A percentile compares a stretch with the other conserved stretches of the same genome.
Conservation (phyloP, 345 rosid species). For the Rhodamnia rubescens region DNA sequence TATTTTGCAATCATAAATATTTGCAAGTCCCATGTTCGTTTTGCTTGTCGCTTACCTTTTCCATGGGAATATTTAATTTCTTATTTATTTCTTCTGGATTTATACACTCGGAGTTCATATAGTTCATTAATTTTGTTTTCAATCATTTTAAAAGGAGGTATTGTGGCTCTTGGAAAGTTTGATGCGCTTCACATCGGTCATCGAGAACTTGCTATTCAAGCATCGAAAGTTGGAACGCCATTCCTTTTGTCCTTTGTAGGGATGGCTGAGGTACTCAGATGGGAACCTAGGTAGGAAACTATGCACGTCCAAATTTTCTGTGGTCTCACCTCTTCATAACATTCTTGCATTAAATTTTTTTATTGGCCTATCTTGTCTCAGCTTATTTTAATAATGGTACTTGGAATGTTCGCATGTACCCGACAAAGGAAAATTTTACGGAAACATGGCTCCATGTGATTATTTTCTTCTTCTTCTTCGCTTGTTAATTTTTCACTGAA, state of each 20-base stretch:
- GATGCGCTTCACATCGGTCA: conserved; percentile 93
- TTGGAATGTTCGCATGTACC: neutral
- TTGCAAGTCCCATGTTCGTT: neutral
- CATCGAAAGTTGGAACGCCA: conserved; percentile 79
- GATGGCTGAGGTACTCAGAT: conserved; percentile 88
- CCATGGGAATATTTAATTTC: neutral
- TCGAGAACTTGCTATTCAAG: conserved; percentile 88
- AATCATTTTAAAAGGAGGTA: conserved; percentile 45
- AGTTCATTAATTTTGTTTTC: neutral
- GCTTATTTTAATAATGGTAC: neutral
- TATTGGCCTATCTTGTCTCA: neutral
- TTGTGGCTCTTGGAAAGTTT: conserved; percentile 94
- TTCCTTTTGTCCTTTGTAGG: conserved; percentile 78
- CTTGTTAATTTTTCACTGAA: neutral
- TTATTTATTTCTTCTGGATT: neutral
- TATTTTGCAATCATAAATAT: neutral
- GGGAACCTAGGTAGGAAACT: conserved; percentile 72
- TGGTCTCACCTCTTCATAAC: neutral
- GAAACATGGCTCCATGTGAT: neutral
- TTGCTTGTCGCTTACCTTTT: neutral
- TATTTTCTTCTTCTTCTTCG: neutral
- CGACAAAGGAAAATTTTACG: neutral
- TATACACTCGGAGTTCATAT: neutral
- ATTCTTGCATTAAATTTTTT: neutral
- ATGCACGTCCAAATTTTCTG: neutral